These are phyloP conservation scores for Daldinia bambusicola DNA, from an alignment of 495 filamentous ascomycete species.

Conservation along the genomic window DNA sequence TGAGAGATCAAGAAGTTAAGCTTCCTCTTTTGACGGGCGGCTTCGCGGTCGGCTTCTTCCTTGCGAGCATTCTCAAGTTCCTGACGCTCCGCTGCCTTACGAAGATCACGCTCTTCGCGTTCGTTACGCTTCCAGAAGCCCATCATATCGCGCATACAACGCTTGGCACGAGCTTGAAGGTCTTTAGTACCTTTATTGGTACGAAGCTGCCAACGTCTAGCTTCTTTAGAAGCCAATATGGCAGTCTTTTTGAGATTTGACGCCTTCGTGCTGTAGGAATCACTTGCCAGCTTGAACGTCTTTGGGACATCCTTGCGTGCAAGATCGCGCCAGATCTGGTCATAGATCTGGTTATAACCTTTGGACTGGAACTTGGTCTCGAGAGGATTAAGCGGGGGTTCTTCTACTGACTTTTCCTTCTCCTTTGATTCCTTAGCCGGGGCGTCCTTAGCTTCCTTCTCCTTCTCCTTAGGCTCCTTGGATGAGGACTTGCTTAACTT, in stretches of 20 bases:
- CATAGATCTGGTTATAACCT: constrained; percentile 95
- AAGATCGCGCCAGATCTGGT: constrained; percentile 97
- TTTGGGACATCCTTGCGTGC: constrained; percentile 93
- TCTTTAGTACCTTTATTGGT: constrained; percentile 99
- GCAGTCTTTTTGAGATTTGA: constrained; percentile 98
- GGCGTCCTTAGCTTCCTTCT: constrained; percentile 48
- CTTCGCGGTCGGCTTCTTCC: constrained; percentile 95
- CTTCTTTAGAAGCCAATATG: constrained; percentile 96
- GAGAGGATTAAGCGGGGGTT: constrained; percentile 56
- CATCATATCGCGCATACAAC: constrained; percentile 99
- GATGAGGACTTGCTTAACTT: constrained; percentile 62
- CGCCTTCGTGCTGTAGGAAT: constrained; percentile 82
- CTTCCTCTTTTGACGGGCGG: constrained; percentile 96
- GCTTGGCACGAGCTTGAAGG: constrained; percentile 94
- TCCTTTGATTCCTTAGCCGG: constrained; percentile 70
- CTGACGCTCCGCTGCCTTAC: constrained; percentile 93
- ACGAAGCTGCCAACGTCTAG: constrained; percentile 93
- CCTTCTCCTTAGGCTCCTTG: constrained; percentile 60
- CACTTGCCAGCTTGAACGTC: constrained; percentile 83
- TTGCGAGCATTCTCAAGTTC: constrained; percentile 97
- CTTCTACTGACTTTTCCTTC: constrained; percentile 72
- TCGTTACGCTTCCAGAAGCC: constrained; percentile 99
- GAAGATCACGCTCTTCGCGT: constrained; percentile 92
- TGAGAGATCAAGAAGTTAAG: constrained; percentile 99
- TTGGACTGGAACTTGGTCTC: constrained; percentile 80